Evolutionary conservation across 257 asterid genomes (phyloP), one percentile per base, ranked within the genome.

Genomic region (Ballota nigra): DNA sequence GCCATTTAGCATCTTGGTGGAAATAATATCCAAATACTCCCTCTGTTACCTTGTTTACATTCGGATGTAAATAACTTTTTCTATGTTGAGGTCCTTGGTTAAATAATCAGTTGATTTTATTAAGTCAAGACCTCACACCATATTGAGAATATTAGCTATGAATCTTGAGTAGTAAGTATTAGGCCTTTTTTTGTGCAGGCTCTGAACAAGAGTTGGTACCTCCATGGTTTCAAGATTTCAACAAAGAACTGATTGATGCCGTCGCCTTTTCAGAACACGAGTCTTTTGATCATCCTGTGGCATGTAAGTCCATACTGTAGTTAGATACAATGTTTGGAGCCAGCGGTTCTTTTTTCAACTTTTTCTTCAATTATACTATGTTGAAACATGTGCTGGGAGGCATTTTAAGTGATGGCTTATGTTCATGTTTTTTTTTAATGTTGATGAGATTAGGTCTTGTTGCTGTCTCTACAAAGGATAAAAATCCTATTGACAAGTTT

Each of bases 251-350:
- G 56, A 81, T 88, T 51, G 89, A 77, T 20, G 76, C 87, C 3
- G 98, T 80, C 74, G 85, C 99, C 62, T 95, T 95, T 82, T 85
- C 99, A 22, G 98, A 92, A 77, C 98, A 95, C 75, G 99, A 95
- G 83, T 84, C 97, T 75, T 92, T 95, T 85, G 98, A 95, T 73
- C 98, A 92, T 87, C 99, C 99, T 15, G 99, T 95, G 81, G 95
- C 99, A 53, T 95, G 99, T 95, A 87, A 81, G 96, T 23, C 26
- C 55, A 43, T 62, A 20, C 33, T 45, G 43, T 63, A 23, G 63
- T 64, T 69, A 72, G 71, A 63, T 60, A 40, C 19, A 40, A 4
- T 56, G 66, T 68, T 77, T 67, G 62, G 53, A 41, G 5, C 26
- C 49, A 24, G 53, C 24, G 47, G 52, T 18, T 31, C n/a, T 45